Evolutionary conservation across 306 rosid species (phyloP).

Genomic region (Begonia masoniana): DNA sequence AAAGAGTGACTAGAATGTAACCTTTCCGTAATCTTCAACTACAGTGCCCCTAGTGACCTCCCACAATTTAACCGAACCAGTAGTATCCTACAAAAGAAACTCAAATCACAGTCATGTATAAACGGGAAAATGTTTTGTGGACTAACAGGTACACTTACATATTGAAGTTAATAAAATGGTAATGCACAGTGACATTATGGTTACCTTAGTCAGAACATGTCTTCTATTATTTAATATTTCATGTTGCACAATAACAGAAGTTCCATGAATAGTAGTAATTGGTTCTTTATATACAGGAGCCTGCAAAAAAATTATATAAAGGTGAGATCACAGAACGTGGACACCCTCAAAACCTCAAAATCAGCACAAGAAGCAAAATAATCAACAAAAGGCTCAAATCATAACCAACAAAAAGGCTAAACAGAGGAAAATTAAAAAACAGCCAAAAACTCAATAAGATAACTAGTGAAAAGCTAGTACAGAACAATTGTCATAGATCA

Average conservation of each 20-base stretch:
- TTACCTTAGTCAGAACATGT: constrained; percentile 95
- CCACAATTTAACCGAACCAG: constrained; percentile 95
- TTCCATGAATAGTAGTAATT: constrained; percentile 54
- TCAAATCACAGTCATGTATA: constrained; percentile 3
- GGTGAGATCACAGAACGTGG: too few relatives aligned
- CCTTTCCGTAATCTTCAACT: constrained; percentile 91
- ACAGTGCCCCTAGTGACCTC: constrained; percentile 88
- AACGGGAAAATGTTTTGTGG: too few relatives aligned
- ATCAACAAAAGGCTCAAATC: not conserved
- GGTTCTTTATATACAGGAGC: constrained; percentile 92
- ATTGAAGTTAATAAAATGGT: too few relatives aligned
- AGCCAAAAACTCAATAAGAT: too few relatives aligned
- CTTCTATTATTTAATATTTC: constrained; percentile 88
- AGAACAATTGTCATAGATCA: too few relatives aligned
- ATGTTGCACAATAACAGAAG: constrained; percentile 85
- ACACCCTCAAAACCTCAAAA: not conserved
- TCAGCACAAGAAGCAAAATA: not conserved
- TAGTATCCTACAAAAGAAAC: constrained; percentile 52
- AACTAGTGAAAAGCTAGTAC: too few relatives aligned
- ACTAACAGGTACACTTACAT: too few relatives aligned
- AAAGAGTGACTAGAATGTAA: constrained; percentile 11
- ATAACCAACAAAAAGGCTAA: not conserved
- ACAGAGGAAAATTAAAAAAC: too few relatives aligned
- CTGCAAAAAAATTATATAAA: constrained; percentile 22
- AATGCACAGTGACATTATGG: not conserved